Evolutionary conservation across 2,329 filamentous ascomycete genomes (phyloP), one percentile per base, ranked within the genome.

Genomic region (Dothiorella sarmentorum): DNA sequence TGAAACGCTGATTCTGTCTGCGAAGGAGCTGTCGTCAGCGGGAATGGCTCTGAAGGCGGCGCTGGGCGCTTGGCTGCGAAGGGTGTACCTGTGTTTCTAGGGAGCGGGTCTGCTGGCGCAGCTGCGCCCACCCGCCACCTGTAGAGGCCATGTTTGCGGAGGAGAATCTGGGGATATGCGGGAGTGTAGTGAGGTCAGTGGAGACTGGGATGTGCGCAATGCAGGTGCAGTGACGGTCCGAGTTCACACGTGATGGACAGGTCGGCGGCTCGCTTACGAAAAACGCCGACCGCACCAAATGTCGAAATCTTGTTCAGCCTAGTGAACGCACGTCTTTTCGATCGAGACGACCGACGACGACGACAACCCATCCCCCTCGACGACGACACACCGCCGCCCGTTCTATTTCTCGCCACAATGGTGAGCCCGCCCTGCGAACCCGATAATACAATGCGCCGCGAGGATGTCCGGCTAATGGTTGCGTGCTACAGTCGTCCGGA

Each of bases 41-140:
- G 7, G 31, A 45, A 52, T 26, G 17, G 38, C n/a, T 40, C n/a
- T 37, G 33, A 22, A 52, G n/a, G 27, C 35, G 37, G 31, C 37
- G 35, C 33, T 20, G 55, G 15, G 55, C 49, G 22, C n/a, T n/a
- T 17, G 55, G 45, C 43, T 31, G 57, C 24, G 60, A 17, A 56
- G 61, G 43, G 62, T 73, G 64, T 80, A 96, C 93, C 83, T 97
- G 93, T 61, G 88, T 90, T 75, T 99, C 94, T 62, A 97, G 80
- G 43, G 86, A 85, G 68, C 94, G 84, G 62, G 91, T 90, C 76
- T 97, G 93, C 73, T 97, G 91, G 68, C 94, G 89, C 66, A 97
- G 82, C 78, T 97, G 91, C 69, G 91, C 87, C 94, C 94, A 99
- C 77, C 91, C 73, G 37, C 70, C 72, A 27, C 71, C 72, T 20